phyloP scores from a whole-genome alignment of 495 filamentous ascomycete species.

The Aspergillus incahuasiensis region DNA sequence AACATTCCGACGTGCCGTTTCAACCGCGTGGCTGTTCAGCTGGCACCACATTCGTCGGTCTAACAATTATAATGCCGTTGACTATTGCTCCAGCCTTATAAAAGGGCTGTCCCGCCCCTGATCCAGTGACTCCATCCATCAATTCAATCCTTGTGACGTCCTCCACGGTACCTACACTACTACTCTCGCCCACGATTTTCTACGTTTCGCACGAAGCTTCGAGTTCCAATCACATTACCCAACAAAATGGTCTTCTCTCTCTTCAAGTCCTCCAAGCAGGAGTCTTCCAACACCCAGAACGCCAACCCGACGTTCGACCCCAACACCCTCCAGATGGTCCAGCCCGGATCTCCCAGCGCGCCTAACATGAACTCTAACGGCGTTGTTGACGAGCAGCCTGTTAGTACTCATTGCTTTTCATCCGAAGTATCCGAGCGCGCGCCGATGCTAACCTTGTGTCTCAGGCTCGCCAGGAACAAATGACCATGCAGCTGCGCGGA shows the following conservation, averaged over 20 bases:
- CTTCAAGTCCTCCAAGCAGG: constrained; percentile 36
- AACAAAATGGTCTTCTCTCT: constrained; percentile 35
- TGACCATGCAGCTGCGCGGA: constrained; percentile 40
- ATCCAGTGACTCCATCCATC: background rate
- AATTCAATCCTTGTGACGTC: background rate
- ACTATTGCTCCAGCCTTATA: background rate
- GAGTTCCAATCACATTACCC: background rate
- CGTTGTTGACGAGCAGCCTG: constrained; percentile 34
- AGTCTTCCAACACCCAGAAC: constrained; percentile 12
- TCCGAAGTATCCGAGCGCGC: too few species aligned
- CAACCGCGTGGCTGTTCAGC: background rate
- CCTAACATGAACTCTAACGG: constrained; percentile 17
- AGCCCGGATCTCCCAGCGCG: constrained; percentile 32
- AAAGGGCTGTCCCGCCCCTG: background rate
- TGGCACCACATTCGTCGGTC: background rate
- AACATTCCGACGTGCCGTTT: background rate
- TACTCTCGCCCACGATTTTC: background rate
- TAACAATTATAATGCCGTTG: background rate
- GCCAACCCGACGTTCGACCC: constrained; percentile 29
- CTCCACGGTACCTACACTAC: background rate
- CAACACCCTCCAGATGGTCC: constrained; percentile 32
- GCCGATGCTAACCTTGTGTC: background rate
- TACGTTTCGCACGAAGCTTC: too few species aligned
- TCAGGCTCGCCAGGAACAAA: constrained; percentile 33
- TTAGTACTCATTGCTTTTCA: background rate